Evolutionary conservation across 805 yeast genomes (phyloP).

Genomic region (Saccharomycopsis sp.): DNA sequence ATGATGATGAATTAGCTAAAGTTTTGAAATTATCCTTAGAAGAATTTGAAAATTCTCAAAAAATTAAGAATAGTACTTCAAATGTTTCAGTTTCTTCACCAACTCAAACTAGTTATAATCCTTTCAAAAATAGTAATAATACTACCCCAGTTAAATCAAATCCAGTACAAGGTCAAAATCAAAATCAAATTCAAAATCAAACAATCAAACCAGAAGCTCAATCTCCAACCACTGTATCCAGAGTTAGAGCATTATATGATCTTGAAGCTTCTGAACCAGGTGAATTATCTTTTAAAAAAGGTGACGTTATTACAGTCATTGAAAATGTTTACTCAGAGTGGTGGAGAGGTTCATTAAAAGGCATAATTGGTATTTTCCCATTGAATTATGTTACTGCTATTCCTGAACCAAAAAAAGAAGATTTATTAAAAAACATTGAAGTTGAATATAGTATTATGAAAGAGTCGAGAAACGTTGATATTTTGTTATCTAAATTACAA

Average conservation of each 20-base stretch:
- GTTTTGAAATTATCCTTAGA: constrained; percentile 66
- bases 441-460: constrained; percentile 44
- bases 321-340: constrained; percentile 88
- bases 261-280: constrained; percentile 70
- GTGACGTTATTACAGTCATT: constrained; percentile 78
- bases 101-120: not conserved
- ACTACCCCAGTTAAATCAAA: constrained; percentile 1
- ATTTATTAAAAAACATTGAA: constrained; percentile 38
- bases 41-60: constrained; percentile 35
- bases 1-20: constrained; percentile 71
- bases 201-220: constrained; percentile 17
- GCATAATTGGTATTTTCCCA: constrained; percentile 83
- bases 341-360: constrained; percentile 86
- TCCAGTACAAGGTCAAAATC: constrained; percentile 1
- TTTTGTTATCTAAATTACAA: constrained; percentile 43
- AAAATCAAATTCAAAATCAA: constrained; percentile 8
- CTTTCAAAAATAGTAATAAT: too few species aligned
- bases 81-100: not conserved
- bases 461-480: constrained; percentile 54
- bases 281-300: constrained; percentile 77
- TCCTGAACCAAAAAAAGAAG: constrained; percentile 52
- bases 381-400: constrained; percentile 81
- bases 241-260: constrained; percentile 82
- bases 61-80: not conserved
- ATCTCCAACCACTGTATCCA: constrained; percentile 32